Percentiles rank a stretch among this genome's conserved stretches.
Evolutionary conservation across 2,329 filamentous ascomycete species (phyloP).

Genomic region (Aspergillus piperis): DNA sequence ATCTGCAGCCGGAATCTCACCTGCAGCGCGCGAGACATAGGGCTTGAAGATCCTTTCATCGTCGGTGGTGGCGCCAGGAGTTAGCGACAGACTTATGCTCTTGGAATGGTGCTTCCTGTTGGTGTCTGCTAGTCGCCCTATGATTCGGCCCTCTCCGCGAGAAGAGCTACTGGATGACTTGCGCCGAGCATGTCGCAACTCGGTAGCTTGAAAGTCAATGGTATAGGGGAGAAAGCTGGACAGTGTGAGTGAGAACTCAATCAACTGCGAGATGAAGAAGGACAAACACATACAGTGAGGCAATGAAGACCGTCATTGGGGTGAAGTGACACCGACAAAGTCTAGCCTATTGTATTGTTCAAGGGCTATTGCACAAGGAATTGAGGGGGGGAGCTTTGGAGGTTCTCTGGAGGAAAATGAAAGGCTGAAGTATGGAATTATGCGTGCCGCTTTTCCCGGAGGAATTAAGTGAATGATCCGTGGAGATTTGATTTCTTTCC

Average conservation of each 20-base stretch:
- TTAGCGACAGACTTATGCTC: constrained; percentile 28
- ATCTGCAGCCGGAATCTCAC: constrained; percentile 32
- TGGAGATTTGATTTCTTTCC: neutral
- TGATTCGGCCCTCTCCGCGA: constrained; percentile 26
- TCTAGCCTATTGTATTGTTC: neutral
- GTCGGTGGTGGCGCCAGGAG: constrained; percentile 42
- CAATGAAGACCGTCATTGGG: constrained; percentile 38
- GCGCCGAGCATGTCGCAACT: constrained; percentile 23
- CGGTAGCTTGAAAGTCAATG: constrained; percentile 35
- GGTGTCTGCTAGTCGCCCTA: constrained; percentile 27
- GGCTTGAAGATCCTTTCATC: constrained; percentile 43
- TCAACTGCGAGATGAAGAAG: neutral
- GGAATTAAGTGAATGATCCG: neutral
- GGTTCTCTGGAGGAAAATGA: neutral
- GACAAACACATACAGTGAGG: constrained; percentile 35
- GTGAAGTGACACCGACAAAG: neutral
- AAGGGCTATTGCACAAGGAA: neutral
- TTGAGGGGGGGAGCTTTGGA: neutral
- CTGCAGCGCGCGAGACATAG: constrained; percentile 30
- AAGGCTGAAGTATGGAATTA: neutral
- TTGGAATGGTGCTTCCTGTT: constrained; percentile 21
- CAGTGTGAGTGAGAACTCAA: neutral
- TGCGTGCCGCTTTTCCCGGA: neutral
- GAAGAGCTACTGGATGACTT: constrained; percentile 27
- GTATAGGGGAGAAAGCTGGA: constrained; percentile 41